These are phyloP conservation scores for Physaria fendleri DNA, from an alignment of 345 rosid genomes.

Conservation along the genomic window DNA sequence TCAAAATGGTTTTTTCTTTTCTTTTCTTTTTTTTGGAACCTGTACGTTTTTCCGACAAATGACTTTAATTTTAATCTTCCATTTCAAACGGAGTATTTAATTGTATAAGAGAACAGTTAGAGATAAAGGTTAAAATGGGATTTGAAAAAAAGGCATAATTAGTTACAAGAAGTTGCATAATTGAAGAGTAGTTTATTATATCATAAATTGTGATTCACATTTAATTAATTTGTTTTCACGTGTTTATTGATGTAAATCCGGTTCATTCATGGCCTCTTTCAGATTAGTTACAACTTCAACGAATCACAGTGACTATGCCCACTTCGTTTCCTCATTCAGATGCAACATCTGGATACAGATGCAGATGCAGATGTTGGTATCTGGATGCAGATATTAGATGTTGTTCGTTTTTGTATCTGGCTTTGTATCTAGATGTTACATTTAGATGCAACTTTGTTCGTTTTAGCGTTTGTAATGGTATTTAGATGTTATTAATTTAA, in stretches of 20 bases:
- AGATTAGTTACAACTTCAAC: not conserved
- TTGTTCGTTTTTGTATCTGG: no score
- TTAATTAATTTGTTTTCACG: not conserved
- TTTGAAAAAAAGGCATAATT: not conserved
- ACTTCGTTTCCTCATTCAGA: no score
- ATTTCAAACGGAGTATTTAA: not conserved
- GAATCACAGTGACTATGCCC: not conserved
- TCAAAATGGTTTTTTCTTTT: constrained; percentile 13
- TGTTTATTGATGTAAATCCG: not conserved
- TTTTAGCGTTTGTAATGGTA: no score
- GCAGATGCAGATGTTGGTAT: no score
- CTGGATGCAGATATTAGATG: no score
- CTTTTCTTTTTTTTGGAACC: no score
- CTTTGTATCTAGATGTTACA: no score
- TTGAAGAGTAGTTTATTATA: not conserved
- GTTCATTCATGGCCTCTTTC: not conserved
- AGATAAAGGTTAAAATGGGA: not conserved
- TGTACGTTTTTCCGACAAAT: not conserved
- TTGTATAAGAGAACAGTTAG: not conserved
- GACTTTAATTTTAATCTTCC: not conserved
- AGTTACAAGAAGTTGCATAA: not conserved
- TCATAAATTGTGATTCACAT: not conserved
- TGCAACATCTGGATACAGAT: no score
- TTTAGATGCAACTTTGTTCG: no score
- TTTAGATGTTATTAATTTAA: no score